A percentile compares a stretch with the other conserved stretches of the same genome.
Evolutionary conservation across 768 basidiomycete species (phyloP).

Genomic region (Heimioporus sp.): DNA sequence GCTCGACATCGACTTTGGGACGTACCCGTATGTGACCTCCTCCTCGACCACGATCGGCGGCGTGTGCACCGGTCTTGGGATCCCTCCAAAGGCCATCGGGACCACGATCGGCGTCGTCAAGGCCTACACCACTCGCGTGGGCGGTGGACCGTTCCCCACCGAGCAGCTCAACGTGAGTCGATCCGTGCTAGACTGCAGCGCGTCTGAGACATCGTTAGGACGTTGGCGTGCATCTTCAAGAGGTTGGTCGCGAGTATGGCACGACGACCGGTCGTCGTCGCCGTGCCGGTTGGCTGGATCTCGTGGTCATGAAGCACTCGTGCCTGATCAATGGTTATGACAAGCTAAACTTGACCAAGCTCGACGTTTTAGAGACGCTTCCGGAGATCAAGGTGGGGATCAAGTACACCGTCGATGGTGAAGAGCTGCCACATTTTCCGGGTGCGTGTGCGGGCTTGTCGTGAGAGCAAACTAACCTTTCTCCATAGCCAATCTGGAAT

Average conservation of each 20-base stretch:
- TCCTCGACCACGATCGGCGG: slow-evolving; percentile 93
- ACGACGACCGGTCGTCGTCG: slow-evolving; percentile 90
- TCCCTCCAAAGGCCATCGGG: slow-evolving; percentile 89
- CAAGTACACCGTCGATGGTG: slow-evolving; percentile 74
- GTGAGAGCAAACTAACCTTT: background rate
- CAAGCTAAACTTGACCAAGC: slow-evolving; percentile 89
- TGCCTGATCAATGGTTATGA: slow-evolving; percentile 96
- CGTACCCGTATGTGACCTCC: slow-evolving; percentile 97
- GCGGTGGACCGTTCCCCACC: slow-evolving; percentile 97
- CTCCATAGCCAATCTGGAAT: slow-evolving; percentile 74
- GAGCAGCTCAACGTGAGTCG: slow-evolving; percentile 83
- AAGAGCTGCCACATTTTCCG: slow-evolving; percentile 82
- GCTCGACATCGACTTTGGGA: slow-evolving; percentile 98
- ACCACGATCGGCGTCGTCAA: slow-evolving; percentile 91
- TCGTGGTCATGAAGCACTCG: slow-evolving; percentile 93
- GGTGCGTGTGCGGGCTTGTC: slow-evolving; percentile 45
- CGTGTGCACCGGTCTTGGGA: slow-evolving; percentile 95
- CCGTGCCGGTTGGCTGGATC: slow-evolving; percentile 96
- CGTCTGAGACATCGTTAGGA: slow-evolving; percentile 44
- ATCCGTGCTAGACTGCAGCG: background rate
- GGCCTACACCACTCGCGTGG: slow-evolving; percentile 97
- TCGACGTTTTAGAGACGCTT: slow-evolving; percentile 86
- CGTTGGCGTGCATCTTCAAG: slow-evolving; percentile 84
- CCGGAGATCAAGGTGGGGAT: slow-evolving; percentile 86
- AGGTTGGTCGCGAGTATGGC: slow-evolving; percentile 90